These are phyloP conservation scores for Monosporascus sp. DNA, from an alignment of 2,329 filamentous ascomycete genomes.

Conservation along the genomic window DNA sequence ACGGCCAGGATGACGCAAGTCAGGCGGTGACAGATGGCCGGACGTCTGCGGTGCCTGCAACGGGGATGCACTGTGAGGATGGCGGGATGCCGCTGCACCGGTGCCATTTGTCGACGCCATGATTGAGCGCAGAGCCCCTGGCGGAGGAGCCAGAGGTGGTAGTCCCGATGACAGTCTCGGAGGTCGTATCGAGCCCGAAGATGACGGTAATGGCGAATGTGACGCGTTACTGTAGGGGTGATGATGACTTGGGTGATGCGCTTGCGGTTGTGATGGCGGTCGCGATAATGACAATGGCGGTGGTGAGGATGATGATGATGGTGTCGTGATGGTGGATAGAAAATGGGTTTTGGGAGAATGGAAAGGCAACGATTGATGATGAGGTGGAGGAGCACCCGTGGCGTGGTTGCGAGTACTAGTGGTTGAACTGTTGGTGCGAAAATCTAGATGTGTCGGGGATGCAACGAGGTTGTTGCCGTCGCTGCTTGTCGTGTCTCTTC, in stretches of 20 bases:
- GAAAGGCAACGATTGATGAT: constrained; percentile 10
- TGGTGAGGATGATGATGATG: constrained; percentile 12
- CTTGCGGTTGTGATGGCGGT: constrained; percentile 5
- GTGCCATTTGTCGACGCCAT: constrained; percentile 28
- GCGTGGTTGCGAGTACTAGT: constrained; percentile 1
- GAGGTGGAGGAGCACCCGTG: constrained; percentile 4
- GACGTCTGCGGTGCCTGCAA: constrained; percentile 26
- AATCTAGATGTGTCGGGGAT: background rate
- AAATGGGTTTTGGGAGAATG: constrained; percentile 17
- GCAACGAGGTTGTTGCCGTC: background rate
- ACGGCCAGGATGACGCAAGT: constrained; percentile 28
- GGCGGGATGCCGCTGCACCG: constrained; percentile 2
- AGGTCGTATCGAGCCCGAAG: constrained; percentile 11
- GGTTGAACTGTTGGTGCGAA: background rate
- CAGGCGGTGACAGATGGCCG: constrained; percentile 22
- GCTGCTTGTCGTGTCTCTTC: background rate
- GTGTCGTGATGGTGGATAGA: constrained; percentile 21
- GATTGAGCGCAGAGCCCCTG: constrained; percentile 25
- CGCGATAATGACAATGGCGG: constrained; percentile 18
- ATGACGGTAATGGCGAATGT: constrained; percentile 14
- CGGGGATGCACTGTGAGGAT: constrained; percentile 26
- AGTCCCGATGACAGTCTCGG: constrained; percentile 14
- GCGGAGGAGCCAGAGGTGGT: constrained; percentile 27
- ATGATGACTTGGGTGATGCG: constrained; percentile 9
- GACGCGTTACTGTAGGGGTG: constrained; percentile 24